Conservation (phyloP, 1,284 basidiomycete genomes). For the Porogramme epimiltina region DNA sequence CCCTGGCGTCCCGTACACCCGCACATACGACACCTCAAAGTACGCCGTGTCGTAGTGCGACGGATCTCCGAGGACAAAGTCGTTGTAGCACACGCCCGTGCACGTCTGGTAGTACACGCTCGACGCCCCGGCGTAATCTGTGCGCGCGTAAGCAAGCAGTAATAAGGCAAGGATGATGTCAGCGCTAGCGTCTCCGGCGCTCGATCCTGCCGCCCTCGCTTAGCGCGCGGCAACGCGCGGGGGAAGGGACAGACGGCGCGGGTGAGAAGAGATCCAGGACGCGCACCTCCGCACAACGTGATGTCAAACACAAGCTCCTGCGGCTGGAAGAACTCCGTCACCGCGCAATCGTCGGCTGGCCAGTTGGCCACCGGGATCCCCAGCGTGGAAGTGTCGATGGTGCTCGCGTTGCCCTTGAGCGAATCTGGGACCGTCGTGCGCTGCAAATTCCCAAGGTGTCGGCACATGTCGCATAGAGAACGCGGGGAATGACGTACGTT, state of each 20-base stretch:
- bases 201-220: background rate
- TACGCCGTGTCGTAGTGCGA: slow-evolving; percentile 71
- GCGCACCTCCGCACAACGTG: slow-evolving; percentile 72
- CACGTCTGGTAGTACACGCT: slow-evolving; percentile 66
- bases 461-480: slow-evolving; percentile 1
- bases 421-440: slow-evolving; percentile 59
- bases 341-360: slow-evolving; percentile 59
- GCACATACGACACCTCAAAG: slow-evolving; percentile 71
- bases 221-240: background rate
- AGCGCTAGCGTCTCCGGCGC: background rate
- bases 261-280: background rate
- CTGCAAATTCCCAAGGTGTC: slow-evolving; percentile 26
- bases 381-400: slow-evolving; percentile 64
- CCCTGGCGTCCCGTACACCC: slow-evolving; percentile 47
- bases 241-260: background rate
- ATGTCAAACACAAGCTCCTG: slow-evolving; percentile 76
- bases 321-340: slow-evolving; percentile 61
- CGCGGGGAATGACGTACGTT: slow-evolving; percentile 38
- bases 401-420: slow-evolving; percentile 52
- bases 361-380: slow-evolving; percentile 73
- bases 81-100: slow-evolving; percentile 66
- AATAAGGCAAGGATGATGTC: slow-evolving; percentile 3
- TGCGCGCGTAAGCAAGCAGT: background rate
- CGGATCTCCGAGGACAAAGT: slow-evolving; percentile 72
- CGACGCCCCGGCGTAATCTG: slow-evolving; percentile 41